phyloP scores from a whole-genome alignment of 1,284 basidiomycete species.

The Tetrapyrgos nigripes region DNA sequence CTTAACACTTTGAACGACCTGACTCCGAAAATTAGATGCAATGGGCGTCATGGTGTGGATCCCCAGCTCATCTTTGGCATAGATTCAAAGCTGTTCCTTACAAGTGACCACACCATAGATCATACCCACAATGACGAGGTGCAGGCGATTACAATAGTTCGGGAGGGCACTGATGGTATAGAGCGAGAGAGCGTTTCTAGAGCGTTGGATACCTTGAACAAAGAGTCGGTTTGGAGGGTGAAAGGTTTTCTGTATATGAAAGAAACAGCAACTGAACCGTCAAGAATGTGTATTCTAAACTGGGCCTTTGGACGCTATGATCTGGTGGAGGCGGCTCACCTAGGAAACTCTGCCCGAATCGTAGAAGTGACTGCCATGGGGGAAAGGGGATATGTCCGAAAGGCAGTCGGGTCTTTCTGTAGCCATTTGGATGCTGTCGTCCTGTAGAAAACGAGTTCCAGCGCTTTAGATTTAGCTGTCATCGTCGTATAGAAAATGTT shows the following conservation, averaged over 20 bases:
- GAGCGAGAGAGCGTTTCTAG: conserved; percentile 43
- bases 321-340: conserved; percentile 51
- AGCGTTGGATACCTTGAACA: conserved; percentile 62
- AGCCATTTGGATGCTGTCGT: conserved; percentile 52
- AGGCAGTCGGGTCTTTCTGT: conserved; percentile 64
- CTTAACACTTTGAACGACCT: conserved; percentile 88
- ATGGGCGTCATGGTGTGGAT: conserved; percentile 69
- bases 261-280: conserved; percentile 33
- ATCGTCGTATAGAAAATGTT: too few species aligned
- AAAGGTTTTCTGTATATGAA: conserved; percentile 82
- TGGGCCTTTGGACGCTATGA: conserved; percentile 92
- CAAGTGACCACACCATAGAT: conserved; percentile 31
- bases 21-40: conserved; percentile 83
- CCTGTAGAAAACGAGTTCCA: conserved; percentile 21
- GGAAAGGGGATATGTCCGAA: conserved; percentile 78
- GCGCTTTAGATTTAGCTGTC: background rate
- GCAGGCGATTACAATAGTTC: conserved; percentile 72
- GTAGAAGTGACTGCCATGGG: conserved; percentile 87
- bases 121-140: conserved; percentile 79
- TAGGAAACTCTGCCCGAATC: conserved; percentile 40
- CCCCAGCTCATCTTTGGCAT: conserved; percentile 84
- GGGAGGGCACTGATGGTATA: conserved; percentile 32
- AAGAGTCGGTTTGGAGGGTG: conserved; percentile 76
- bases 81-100: conserved; percentile 76
- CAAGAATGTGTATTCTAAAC: conserved; percentile 69